Conservation (phyloP, 75 land plant genomes). For the Ceratopteris richardii region DNA sequence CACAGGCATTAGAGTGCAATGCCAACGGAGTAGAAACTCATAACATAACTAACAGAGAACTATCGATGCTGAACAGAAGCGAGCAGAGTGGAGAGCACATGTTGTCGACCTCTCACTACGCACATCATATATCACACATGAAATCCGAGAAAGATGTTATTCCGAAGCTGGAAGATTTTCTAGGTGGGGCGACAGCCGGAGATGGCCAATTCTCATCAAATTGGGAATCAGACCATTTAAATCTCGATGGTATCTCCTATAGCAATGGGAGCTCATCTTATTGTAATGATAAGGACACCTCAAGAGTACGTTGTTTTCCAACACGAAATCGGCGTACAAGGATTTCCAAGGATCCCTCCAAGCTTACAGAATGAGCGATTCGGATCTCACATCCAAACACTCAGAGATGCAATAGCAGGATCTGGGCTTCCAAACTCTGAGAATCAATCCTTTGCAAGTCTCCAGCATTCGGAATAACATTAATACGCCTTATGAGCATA, state of each 20-base stretch:
- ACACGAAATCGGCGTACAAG: neutral
- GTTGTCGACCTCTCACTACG: neutral
- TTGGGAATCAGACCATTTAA: neutral
- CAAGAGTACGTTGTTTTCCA: no score
- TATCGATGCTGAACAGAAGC: neutral
- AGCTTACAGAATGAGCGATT: neutral
- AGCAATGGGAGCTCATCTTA: conserved; percentile 3
- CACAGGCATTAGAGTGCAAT: neutral
- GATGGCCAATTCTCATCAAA: neutral
- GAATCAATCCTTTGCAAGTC: neutral
- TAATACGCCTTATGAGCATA: no score
- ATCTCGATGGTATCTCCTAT: neutral
- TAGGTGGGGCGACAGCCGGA: neutral
- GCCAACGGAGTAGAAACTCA: neutral
- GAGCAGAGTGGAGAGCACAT: neutral
- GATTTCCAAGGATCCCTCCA: neutral
- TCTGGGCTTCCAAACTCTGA: neutral
- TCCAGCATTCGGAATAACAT: neutral
- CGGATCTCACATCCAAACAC: neutral
- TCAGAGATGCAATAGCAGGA: neutral
- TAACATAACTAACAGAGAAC: neutral
- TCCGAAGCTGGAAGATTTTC: neutral
- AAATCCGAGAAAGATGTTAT: neutral
- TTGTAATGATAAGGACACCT: neutral
- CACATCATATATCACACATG: neutral